Evolutionary conservation across 2,329 filamentous ascomycete species (phyloP).

Genomic region (Talaromyces funiculosus): DNA sequence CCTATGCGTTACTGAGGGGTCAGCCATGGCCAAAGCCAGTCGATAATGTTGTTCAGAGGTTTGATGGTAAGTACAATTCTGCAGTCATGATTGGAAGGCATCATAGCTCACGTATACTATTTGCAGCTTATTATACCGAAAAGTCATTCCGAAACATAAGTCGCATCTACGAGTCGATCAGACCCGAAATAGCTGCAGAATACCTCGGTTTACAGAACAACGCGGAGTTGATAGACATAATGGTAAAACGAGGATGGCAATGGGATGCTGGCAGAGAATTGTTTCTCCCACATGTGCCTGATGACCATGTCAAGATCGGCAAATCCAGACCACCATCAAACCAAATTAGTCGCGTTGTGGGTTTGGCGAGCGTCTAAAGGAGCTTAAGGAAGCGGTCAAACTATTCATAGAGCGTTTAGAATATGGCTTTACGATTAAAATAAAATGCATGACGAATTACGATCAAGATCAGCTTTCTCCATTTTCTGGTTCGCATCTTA

Average conservation of each 20-base stretch:
- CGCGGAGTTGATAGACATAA: conserved; percentile 27
- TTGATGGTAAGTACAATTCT: conserved; percentile 28
- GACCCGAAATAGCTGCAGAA: conserved; percentile 29
- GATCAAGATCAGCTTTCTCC: not conserved
- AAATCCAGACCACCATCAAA: conserved; percentile 15
- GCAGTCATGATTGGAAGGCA: not conserved
- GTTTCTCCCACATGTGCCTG: conserved; percentile 27
- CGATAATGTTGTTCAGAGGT: conserved; percentile 28
- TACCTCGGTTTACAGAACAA: conserved; percentile 30
- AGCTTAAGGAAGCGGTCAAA: conserved; percentile 17
- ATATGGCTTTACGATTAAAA: not conserved
- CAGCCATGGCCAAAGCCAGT: conserved; percentile 31
- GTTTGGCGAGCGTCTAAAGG: conserved; percentile 27
- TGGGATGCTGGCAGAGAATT: conserved; percentile 32
- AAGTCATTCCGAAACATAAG: conserved; percentile 35
- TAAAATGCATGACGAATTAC: not conserved
- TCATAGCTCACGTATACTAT: not conserved
- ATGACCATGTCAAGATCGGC: conserved; percentile 15
- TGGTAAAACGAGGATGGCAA: conserved; percentile 34
- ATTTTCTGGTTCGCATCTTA: not conserved
- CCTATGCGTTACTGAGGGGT: conserved; percentile 32
- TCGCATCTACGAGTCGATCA: conserved; percentile 36
- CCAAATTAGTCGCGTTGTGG: conserved; percentile 29
- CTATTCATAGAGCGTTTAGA: not conserved
- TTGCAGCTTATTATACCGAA: conserved; percentile 33